These are phyloP conservation scores for Aspergillus quadrilineatus DNA, from an alignment of 2,329 filamentous ascomycete genomes.

Conservation along the genomic window DNA sequence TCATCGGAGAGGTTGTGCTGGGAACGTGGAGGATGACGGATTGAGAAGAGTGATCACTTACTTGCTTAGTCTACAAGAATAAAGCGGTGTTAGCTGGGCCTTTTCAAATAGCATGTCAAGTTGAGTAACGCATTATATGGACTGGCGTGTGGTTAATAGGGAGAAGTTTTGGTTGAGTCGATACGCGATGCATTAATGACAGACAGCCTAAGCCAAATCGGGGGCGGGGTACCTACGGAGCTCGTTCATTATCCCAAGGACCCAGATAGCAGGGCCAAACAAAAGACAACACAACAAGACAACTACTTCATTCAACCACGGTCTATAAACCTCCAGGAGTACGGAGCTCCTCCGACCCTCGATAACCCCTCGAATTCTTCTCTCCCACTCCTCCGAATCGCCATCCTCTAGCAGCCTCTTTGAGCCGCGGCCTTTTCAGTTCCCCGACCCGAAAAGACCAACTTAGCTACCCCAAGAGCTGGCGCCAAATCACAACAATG, in stretches of 20 bases:
- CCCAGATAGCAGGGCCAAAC: not conserved
- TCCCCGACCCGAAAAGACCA: slow-evolving; percentile 6
- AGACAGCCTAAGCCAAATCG: slow-evolving; percentile 24
- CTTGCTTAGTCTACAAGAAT: not conserved
- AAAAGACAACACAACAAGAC: not conserved
- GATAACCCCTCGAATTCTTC: too few relatives aligned
- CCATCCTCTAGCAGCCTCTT: not conserved
- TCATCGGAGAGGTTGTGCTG: slow-evolving; percentile 38
- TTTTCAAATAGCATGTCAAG: not conserved
- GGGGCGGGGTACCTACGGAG: slow-evolving; percentile 20
- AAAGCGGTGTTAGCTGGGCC: not conserved
- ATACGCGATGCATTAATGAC: not conserved
- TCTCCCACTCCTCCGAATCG: not conserved
- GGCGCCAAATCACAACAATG: slow-evolving; percentile 56
- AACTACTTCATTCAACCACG: too few relatives aligned
- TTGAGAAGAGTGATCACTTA: not conserved
- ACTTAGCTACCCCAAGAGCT: slow-evolving; percentile 10
- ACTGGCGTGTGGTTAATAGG: not conserved
- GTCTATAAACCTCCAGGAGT: too few relatives aligned
- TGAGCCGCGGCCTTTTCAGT: not conserved
- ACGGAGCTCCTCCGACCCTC: too few relatives aligned
- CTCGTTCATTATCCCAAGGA: not conserved
- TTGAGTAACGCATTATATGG: not conserved
- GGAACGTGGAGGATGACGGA: not conserved
- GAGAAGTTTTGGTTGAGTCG: not conserved